Evolutionary conservation across 768 basidiomycete genomes (phyloP).

Genomic region (Rhodotorula paludigena): DNA sequence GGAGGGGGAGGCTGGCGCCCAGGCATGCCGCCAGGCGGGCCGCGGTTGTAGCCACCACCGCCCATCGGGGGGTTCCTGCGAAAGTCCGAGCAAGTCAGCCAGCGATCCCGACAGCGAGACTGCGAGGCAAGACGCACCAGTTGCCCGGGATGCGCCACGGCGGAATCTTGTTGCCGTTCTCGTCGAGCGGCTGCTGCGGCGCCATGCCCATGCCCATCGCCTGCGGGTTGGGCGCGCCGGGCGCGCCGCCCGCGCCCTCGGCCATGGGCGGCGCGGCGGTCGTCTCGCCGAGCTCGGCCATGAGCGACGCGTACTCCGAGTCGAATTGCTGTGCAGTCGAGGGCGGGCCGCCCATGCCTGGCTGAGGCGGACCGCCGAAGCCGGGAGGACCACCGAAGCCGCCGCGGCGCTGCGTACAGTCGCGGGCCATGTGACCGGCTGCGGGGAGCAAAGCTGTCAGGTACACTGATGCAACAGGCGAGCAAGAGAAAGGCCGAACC

Average conservation of each 20-base stretch:
- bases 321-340: slow-evolving; percentile 74
- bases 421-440: slow-evolving; percentile 97
- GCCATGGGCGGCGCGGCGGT: slow-evolving; percentile 20
- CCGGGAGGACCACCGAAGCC: slow-evolving; percentile 27
- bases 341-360: slow-evolving; percentile 51
- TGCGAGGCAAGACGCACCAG: slow-evolving; percentile 37
- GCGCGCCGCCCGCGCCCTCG: neutral
- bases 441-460: neutral
- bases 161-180: slow-evolving; percentile 44
- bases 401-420: slow-evolving; percentile 80
- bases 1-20: neutral
- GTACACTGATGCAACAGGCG: neutral
- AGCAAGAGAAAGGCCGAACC: slow-evolving; percentile 38
- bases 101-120: neutral
- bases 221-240: neutral
- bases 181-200: slow-evolving; percentile 30
- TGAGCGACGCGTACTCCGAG: slow-evolving; percentile 92
- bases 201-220: slow-evolving; percentile 13
- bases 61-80: slow-evolving; percentile 3
- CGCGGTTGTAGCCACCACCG: neutral
- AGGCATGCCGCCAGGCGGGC: neutral
- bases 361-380: slow-evolving; percentile 17
- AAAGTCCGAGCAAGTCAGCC: neutral
- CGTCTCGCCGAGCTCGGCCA: slow-evolving; percentile 91
- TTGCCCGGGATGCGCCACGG: slow-evolving; percentile 49